Conservation (phyloP, 768 basidiomycete species). For the Stropharia rugosoannulata region DNA sequence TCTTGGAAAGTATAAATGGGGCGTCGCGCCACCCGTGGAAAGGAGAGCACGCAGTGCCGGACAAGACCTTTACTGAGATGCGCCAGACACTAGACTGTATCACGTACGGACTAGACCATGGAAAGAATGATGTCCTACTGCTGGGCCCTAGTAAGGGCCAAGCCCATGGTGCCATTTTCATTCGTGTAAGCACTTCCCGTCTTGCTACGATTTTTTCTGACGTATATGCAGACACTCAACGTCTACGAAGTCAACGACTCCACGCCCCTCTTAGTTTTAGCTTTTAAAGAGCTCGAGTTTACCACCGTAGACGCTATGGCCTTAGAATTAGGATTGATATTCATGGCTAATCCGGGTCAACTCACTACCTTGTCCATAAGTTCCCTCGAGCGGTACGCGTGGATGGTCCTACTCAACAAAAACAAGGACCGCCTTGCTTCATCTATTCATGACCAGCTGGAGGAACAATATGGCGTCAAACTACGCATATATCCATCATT, state of each 20-base stretch:
- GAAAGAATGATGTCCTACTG: conserved; percentile 18
- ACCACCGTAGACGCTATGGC: conserved; percentile 14
- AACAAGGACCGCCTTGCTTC: conserved; percentile 32
- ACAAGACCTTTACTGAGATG: conserved; percentile 30
- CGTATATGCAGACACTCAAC: conserved; percentile 19
- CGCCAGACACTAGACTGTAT: conserved; percentile 25
- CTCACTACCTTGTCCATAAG: conserved; percentile 15
- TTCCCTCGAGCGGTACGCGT: conserved; percentile 32
- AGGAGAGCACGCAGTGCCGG: conserved; percentile 15
- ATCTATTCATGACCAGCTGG: neutral
- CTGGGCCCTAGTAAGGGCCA: conserved; percentile 15
- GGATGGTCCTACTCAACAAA: conserved; percentile 29
- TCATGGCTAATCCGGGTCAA: neutral
- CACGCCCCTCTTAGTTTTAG: conserved; percentile 23
- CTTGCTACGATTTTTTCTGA: neutral
- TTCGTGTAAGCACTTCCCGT: conserved; percentile 17
- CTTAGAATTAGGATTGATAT: conserved; percentile 10
- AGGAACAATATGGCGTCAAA: conserved; percentile 2
- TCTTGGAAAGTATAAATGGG: conserved; percentile 18
- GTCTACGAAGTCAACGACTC: conserved; percentile 20
- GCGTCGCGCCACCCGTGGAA: conserved; percentile 13
- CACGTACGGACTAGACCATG: conserved; percentile 19
- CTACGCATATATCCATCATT: conserved; percentile 27
- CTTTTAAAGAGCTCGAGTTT: conserved; percentile 22
- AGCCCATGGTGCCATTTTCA: conserved; percentile 19